Evolutionary conservation across 2,329 filamentous ascomycete genomes (phyloP), one percentile per base, ranked within the genome.

Genomic region (Setomelanomma holmii): DNA sequence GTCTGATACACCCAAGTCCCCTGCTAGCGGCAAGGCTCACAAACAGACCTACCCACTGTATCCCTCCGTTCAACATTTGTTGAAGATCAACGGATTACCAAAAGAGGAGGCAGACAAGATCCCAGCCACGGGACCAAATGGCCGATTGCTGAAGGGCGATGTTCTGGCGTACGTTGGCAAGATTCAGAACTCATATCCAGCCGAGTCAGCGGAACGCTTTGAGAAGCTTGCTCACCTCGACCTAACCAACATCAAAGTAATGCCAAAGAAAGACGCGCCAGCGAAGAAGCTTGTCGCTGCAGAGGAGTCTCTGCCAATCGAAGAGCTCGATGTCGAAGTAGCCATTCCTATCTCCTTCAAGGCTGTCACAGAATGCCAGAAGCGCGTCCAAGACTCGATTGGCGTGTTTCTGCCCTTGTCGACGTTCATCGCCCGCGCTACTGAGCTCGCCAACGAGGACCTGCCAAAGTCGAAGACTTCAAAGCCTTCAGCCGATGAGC

Each of bases 111-210:
- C 92, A 45, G 82, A 86, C 76, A 89, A 90, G 74, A 97, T 98
- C 74, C 89, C 87, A 46, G 89, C 92, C 5, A 93, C 90, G 17
- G 95, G 95, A 20, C 95, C 95, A 23, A 87, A 88, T 67, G 92
- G 93, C 51, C 88, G 95, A 55, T 81, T 99, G 48, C 83, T 99
- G 56, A 99, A 99, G 82, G 95, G 95, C 49, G 95, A 99, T 72
- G 89, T 99, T 5, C 86, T 99, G 47, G 93, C 92, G 41, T 95
- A 93, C 75, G 77, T 98, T 14, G 95, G 95, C 57, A 81, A 83
- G 63, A 91, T 97, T 68, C 81, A 88, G 54, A 80, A 86, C 58
- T 82, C 86, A 53, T 89, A 90, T 62, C 89, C 93, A 1, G 82
- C 85, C 19, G 81, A 86, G 55, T 83, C 92, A 63, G 89, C 90